Evolutionary conservation across 2,329 filamentous ascomycete species (phyloP), one percentile per base, ranked within the genome.

Genomic region (Fusarium nematophilum): DNA sequence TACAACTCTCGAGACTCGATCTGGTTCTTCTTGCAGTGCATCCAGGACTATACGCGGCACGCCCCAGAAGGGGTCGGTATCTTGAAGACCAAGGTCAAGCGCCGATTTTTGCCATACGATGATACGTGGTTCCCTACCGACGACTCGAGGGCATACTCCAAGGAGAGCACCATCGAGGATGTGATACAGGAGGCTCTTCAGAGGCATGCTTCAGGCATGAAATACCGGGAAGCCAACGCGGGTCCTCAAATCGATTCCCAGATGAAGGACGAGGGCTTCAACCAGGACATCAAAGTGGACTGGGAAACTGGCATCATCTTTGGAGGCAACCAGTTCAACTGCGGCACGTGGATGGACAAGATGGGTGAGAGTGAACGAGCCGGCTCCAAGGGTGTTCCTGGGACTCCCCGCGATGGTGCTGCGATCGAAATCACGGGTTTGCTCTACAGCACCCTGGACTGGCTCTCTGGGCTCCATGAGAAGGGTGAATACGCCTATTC

Each of bases 331-430:
- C 93, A 97, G 72, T 84, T 80, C 77, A 99, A 99, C 76, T 99
- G 96, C 69, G 95, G 95, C 46, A 99, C 95, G 2, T 99, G 95
- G 95, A 97, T 97, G 93, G 95, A 99, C 82, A 99, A 99, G 84
- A 99, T 99, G 95, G 95, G 95, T n/a, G 95, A 99, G 75, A 97
- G 93, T 60, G 87, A 91, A 62, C 91, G 89, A 59, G 95, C 96
- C 13, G 90, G 90, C 54, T 97, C 89, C 70, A 98, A 97, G 79
- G 96, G 95, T 43, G 82, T 97, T 15, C 96, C 95, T 1, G 95
- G 93, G 8, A 99, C 95, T n/a, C 95, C 95, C 39, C 90, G 96
- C 68, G 96, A 99, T 73, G 95, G 95, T 25, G 93, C 95, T 34
- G 93, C 95, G 15, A 86, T 99, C 51, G 95, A 99, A 75, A 98